Conservation (phyloP, 2,329 filamentous ascomycete genomes). For the Venturia carpophila region DNA sequence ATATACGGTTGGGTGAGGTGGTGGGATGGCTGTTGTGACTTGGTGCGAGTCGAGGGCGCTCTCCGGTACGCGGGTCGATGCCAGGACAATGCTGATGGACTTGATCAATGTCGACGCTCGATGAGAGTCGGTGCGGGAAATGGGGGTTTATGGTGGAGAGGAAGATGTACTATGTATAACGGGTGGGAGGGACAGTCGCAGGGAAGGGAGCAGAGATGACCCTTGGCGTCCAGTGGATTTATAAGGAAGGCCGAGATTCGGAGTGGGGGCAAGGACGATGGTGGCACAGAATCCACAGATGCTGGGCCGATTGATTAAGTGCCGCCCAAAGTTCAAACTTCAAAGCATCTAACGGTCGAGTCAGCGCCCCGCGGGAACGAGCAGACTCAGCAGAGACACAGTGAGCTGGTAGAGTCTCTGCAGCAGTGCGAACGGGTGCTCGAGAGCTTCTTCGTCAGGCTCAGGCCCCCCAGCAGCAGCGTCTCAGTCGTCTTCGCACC, state of each 20-base stretch:
- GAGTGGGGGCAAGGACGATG: background rate
- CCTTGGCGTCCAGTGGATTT: background rate
- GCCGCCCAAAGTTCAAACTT: too few species aligned
- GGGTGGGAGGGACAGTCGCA: background rate
- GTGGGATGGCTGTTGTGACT: background rate
- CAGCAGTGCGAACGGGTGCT: too few species aligned
- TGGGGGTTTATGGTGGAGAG: background rate
- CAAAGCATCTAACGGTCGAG: too few species aligned
- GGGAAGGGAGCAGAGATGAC: background rate
- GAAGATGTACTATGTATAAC: background rate
- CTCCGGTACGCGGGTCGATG: background rate
- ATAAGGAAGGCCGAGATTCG: background rate
- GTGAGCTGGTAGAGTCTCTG: too few species aligned
- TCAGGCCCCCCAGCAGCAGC: too few species aligned
- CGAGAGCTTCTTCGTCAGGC: too few species aligned
- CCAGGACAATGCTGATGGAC: background rate
- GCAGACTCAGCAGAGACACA: too few species aligned
- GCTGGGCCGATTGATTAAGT: conserved; percentile 3
- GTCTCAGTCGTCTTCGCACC: too few species aligned
- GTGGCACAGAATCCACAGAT: background rate
- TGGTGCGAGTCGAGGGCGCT: background rate
- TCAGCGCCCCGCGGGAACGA: too few species aligned
- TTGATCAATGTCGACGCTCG: background rate
- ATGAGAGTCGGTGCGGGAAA: background rate
- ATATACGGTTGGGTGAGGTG: background rate